Percentiles rank a stretch among this genome's conserved stretches.
Conservation (phyloP, 495 filamentous ascomycete genomes). For the Hyphodiscus hymeniophilus region DNA sequence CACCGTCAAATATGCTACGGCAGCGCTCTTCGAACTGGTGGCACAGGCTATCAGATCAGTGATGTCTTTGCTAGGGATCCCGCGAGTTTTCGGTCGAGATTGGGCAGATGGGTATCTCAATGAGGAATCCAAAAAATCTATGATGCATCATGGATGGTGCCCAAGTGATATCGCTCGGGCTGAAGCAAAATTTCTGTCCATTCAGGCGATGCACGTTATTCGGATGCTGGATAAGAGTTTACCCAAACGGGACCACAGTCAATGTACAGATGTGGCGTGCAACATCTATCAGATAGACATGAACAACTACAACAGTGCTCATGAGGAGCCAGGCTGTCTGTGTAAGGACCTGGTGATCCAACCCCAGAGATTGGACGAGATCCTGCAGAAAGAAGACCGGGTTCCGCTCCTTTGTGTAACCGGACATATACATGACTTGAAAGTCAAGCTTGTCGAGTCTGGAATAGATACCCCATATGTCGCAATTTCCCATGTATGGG, state of each 20-base stretch:
- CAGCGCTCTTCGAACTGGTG: conserved; percentile 15
- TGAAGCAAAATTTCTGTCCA: conserved; percentile 8
- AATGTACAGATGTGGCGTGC: conserved; percentile 16
- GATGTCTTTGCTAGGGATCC: neutral
- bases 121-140: neutral
- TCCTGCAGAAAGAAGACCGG: conserved; percentile 4
- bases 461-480: conserved; percentile 14
- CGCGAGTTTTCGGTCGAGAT: neutral
- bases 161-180: conserved; percentile 18
- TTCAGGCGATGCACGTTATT: conserved; percentile 15
- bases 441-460: conserved; percentile 9
- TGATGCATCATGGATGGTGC: conserved; percentile 21
- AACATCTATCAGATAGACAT: conserved; percentile 21
- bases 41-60: neutral
- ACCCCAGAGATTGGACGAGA: neutral
- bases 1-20: conserved; percentile 15
- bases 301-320: conserved; percentile 14
- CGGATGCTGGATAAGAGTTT: conserved; percentile 15
- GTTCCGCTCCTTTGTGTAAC: conserved; percentile 15
- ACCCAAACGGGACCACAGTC: conserved; percentile 11
- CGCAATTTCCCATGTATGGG: conserved; percentile 30
- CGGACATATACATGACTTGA: conserved; percentile 8
- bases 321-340: conserved; percentile 10
- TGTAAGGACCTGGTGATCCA: conserved; percentile 18
- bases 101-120: neutral